These are phyloP conservation scores for Ceratobasidium sp. DNA, from an alignment of 1,284 basidiomycete genomes.

Conservation along the genomic window DNA sequence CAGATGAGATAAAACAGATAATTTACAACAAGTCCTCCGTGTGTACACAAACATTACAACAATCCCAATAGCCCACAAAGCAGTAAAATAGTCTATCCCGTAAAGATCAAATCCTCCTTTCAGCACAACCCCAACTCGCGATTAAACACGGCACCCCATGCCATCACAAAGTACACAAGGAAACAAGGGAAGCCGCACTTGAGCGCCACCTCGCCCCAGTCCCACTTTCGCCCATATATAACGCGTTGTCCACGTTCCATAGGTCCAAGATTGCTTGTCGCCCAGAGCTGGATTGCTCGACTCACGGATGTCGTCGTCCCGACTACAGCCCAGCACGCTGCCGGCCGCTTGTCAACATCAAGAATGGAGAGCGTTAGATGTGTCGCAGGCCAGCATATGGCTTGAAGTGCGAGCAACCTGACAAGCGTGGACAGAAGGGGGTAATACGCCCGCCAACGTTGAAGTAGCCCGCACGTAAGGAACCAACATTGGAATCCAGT, in stretches of 20 bases:
- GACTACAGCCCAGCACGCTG: constrained; percentile 81
- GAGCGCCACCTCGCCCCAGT: constrained; percentile 73
- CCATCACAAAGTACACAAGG: constrained; percentile 78
- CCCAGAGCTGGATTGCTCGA: constrained; percentile 82
- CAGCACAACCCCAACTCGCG: constrained; percentile 59
- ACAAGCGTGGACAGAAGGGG: constrained; percentile 81
- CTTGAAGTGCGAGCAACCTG: constrained; percentile 82
- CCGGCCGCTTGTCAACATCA: constrained; percentile 69
- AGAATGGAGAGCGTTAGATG: constrained; percentile 77
- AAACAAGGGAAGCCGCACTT: constrained; percentile 77
- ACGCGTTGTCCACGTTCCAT: constrained; percentile 48
- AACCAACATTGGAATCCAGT: constrained; percentile 84
- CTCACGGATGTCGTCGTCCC: constrained; percentile 81
- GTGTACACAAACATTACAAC: too few relatives aligned
- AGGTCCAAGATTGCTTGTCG: constrained; percentile 74
- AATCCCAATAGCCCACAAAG: neutral
- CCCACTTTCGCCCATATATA: constrained; percentile 62
- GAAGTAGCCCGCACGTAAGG: constrained; percentile 81
- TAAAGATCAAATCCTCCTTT: constrained; percentile 35
- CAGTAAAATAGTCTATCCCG: neutral
- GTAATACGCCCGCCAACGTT: constrained; percentile 85
- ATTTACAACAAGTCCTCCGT: neutral
- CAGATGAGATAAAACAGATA: neutral
- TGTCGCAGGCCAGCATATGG: constrained; percentile 87
- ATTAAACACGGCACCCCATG: constrained; percentile 68